These are phyloP conservation scores for Phytopythium chamaehyphon DNA, from an alignment of 352 stramenopile genomes.

Conservation along the genomic window DNA sequence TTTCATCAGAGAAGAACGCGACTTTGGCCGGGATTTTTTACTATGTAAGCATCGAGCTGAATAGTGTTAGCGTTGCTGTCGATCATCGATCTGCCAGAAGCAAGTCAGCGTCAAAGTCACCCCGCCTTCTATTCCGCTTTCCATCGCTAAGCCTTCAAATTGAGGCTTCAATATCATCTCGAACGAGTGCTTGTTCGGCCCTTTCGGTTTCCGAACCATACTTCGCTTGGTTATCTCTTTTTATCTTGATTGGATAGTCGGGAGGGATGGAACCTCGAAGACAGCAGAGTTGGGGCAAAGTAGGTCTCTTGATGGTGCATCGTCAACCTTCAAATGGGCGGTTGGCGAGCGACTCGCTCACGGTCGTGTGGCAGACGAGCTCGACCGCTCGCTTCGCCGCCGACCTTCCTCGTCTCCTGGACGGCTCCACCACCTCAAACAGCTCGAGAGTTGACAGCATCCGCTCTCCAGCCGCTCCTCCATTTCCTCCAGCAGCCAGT, in stretches of 20 bases:
- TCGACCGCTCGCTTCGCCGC: slow-evolving; percentile 27
- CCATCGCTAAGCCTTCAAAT: neutral
- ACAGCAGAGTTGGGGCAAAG: slow-evolving; percentile 20
- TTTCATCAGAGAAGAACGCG: neutral
- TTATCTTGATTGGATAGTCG: neutral
- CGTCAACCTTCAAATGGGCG: neutral
- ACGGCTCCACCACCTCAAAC: neutral
- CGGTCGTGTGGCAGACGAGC: slow-evolving; percentile 52
- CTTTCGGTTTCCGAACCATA: neutral
- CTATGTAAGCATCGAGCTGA: neutral
- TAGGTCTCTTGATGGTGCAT: slow-evolving; percentile 5
- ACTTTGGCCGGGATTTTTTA: neutral
- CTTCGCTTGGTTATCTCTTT: neutral
- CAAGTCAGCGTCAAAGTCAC: slow-evolving; percentile 50
- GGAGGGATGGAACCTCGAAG: neutral
- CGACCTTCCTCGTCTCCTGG: slow-evolving; percentile 25
- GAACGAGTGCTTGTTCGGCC: no score
- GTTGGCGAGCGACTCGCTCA: slow-evolving; percentile 1
- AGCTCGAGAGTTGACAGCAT: neutral
- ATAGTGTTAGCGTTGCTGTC: neutral
- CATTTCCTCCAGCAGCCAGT: slow-evolving; percentile 1
- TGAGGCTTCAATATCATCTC: neutral
- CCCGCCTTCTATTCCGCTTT: slow-evolving; percentile 26
- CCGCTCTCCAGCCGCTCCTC: neutral
- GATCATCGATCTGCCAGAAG: slow-evolving; percentile 22